These are phyloP conservation scores for Lycium ferocissimum DNA, from an alignment of 257 asterid genomes.

Conservation along the genomic window DNA sequence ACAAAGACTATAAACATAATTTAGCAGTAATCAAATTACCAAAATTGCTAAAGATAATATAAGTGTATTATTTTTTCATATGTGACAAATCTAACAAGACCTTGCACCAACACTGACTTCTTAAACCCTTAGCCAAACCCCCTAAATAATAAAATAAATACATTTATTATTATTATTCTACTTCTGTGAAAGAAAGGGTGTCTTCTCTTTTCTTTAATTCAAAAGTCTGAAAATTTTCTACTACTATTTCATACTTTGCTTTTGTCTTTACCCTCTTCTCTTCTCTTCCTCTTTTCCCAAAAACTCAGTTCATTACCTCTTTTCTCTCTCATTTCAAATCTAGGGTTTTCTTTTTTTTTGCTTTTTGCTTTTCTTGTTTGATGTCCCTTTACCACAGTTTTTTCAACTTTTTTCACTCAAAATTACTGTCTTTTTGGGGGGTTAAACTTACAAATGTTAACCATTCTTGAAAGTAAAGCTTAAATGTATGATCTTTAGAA, in stretches of 20 bases:
- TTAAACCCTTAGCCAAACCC: conserved; percentile 32
- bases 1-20: too few species aligned
- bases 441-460: conserved; percentile 44
- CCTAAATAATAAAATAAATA: background rate
- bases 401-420: conserved; percentile 34
- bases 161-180: conserved; percentile 24
- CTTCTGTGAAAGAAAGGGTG: conserved; percentile 36
- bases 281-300: conserved; percentile 49
- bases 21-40: too few species aligned
- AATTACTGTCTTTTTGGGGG: conserved; percentile 35
- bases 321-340: conserved; percentile 62
- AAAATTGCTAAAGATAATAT: too few species aligned
- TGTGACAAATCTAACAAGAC: background rate
- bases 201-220: conserved; percentile 55
- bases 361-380: conserved; percentile 32
- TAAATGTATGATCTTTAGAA: conserved; percentile 41
- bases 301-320: conserved; percentile 34
- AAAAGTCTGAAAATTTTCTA: conserved; percentile 57
- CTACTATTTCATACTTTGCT: conserved; percentile 51
- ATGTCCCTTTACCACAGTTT: conserved; percentile 33
- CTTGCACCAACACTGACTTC: conserved; percentile 32
- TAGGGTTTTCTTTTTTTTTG: conserved; percentile 63
- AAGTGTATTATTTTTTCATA: too few species aligned
- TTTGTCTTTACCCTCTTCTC: conserved; percentile 67
- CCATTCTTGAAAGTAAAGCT: conserved; percentile 49